These are phyloP conservation scores for Cutaneotrichosporon mucoides DNA, from an alignment of 1,284 basidiomycete genomes.

Conservation along the genomic window DNA sequence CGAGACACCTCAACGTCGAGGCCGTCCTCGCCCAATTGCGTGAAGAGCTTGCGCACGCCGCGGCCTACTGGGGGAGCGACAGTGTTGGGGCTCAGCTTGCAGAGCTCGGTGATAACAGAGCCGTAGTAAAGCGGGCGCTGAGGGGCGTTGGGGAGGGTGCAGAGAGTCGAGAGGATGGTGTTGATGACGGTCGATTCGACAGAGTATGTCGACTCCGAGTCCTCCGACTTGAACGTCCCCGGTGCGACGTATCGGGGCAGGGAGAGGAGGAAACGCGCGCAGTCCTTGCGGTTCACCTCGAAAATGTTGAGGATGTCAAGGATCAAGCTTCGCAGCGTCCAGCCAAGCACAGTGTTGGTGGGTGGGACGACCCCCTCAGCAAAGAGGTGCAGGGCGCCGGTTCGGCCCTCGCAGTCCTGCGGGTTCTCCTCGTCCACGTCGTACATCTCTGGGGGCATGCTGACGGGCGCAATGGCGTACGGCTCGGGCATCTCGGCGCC, in stretches of 20 bases:
- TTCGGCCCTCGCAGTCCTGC: conserved; percentile 49
- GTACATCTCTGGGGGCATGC: conserved; percentile 77
- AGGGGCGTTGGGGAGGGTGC: conserved; percentile 71
- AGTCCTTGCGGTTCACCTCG: conserved; percentile 95
- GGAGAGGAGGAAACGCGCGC: conserved; percentile 78
- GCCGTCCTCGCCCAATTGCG: conserved; percentile 62
- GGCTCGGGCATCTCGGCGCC: conserved; percentile 51
- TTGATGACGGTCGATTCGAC: conserved; percentile 45
- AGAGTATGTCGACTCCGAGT: conserved; percentile 40
- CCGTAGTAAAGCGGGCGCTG: conserved; percentile 83
- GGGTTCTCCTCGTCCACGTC: conserved; percentile 55
- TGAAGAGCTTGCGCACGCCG: conserved; percentile 82
- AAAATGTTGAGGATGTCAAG: conserved; percentile 86
- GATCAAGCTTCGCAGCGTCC: conserved; percentile 70
- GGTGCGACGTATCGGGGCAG: conserved; percentile 77
- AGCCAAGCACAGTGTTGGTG: conserved; percentile 67
- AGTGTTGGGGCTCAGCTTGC: conserved; percentile 82
- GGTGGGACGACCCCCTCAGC: conserved; percentile 76
- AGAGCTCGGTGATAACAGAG: conserved; percentile 84
- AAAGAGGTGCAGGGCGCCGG: conserved; percentile 65
- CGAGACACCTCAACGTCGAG: conserved; percentile 78
- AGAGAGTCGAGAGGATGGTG: conserved; percentile 67
- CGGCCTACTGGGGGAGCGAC: conserved; percentile 95
- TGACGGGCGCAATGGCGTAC: conserved; percentile 68
- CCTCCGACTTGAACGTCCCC: conserved; percentile 66